Evolutionary conservation across 2,329 filamentous ascomycete genomes (phyloP).

Genomic region (Fusarium acutatum): DNA sequence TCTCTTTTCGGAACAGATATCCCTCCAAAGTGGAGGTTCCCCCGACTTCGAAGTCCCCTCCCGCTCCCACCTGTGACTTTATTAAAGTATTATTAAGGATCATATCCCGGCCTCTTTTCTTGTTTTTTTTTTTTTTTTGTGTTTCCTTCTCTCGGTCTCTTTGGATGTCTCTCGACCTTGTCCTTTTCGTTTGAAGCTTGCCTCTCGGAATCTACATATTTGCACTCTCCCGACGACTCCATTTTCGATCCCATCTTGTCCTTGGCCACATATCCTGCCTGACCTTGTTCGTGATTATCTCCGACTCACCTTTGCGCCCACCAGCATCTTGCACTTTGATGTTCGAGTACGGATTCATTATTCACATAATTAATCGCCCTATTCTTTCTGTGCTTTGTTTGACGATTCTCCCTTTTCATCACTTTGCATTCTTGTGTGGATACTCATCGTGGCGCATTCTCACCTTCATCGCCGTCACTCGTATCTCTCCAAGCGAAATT

Average conservation of each 20-base stretch:
- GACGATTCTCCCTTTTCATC: background rate
- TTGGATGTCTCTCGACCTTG: slow-evolving; percentile 2
- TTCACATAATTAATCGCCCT: background rate
- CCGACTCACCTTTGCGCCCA: slow-evolving; percentile 33
- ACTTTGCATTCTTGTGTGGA: background rate
- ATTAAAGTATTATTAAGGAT: slow-evolving; percentile 33
- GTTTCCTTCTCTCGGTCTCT: background rate
- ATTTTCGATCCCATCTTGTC: slow-evolving; percentile 15
- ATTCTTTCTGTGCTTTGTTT: background rate
- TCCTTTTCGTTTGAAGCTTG: background rate
- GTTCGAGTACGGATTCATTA: slow-evolving; percentile 1
- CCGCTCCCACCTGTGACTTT: slow-evolving; percentile 5
- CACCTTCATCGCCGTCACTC: background rate
- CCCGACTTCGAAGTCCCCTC: slow-evolving; percentile 4
- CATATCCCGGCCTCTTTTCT: slow-evolving; percentile 27
- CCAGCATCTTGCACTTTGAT: slow-evolving; percentile 10
- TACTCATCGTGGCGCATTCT: slow-evolving; percentile 2
- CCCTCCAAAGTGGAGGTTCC: slow-evolving; percentile 27
- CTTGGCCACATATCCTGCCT: background rate
- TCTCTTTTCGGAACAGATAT: slow-evolving; percentile 32
- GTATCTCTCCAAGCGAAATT: slow-evolving; percentile 3
- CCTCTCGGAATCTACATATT: background rate
- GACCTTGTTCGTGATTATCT: slow-evolving; percentile 19
- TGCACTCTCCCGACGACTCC: slow-evolving; percentile 11
- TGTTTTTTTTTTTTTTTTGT: slow-evolving; percentile 2